A percentile compares a stretch with the other conserved stretches of the same genome.
Conservation (phyloP, 176 grass and related monocot genomes). For the Echinochloa phyllopogon region DNA sequence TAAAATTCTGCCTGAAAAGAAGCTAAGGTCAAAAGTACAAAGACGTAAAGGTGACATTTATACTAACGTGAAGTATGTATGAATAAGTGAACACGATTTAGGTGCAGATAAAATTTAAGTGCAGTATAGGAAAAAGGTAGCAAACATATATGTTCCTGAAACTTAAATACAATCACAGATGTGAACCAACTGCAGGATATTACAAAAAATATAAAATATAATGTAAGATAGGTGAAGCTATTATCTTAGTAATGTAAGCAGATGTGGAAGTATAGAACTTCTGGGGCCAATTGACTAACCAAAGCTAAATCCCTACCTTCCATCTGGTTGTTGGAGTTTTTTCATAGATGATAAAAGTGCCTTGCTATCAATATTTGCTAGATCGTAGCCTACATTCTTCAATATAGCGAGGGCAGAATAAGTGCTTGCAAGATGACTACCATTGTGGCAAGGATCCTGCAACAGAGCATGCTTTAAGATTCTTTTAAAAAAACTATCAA, state of each 20-base stretch:
- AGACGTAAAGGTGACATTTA: not conserved
- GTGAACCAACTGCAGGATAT: not conserved
- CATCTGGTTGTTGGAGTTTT: constrained; percentile 83
- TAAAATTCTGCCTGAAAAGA: constrained; percentile 12
- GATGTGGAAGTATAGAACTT: constrained; percentile 2
- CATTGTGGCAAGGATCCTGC: constrained; percentile 66
- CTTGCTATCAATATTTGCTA: constrained; percentile 59
- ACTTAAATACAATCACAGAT: constrained; percentile 12
- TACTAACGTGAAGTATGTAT: constrained; percentile 12
- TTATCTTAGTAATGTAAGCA: not conserved
- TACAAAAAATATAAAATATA: not conserved
- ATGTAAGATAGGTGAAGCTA: not conserved
- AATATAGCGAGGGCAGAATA: constrained; percentile 85
- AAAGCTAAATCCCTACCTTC: constrained; percentile 65
- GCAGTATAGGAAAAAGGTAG: constrained; percentile 8
- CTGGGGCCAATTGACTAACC: not conserved
- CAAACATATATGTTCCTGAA: not conserved
- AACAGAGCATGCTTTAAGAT: constrained; percentile 21
- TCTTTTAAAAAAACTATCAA: not conserved
- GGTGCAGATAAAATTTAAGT: not conserved
- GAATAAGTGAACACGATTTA: not conserved
- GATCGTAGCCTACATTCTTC: constrained; percentile 78
- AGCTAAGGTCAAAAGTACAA: not conserved
- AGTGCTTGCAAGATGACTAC: constrained; percentile 89
- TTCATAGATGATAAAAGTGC: constrained; percentile 73